Evolutionary conservation across 1,284 basidiomycete species (phyloP).

Genomic region (Marasmius oreades): DNA sequence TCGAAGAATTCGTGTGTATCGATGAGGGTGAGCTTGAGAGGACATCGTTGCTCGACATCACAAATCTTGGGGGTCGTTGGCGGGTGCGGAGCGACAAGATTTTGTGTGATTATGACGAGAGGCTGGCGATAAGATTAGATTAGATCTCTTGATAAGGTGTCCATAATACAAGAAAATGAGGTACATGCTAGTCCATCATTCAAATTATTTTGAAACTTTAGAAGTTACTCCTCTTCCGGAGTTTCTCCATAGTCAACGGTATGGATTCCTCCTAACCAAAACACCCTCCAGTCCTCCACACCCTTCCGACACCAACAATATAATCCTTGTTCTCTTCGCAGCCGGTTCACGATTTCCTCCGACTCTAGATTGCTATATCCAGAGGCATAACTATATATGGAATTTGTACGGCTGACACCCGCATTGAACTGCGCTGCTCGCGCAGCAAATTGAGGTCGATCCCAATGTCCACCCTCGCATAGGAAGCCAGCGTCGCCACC

Average conservation of each 20-base stretch:
- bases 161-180: too few relatives aligned
- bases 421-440: constrained; percentile 30
- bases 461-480: constrained; percentile 67
- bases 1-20: constrained; percentile 34
- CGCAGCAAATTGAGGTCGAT: constrained; percentile 35
- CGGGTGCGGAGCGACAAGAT: too few relatives aligned
- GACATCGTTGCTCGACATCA: constrained; percentile 12
- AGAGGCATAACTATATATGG: constrained; percentile 41
- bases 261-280: constrained; percentile 68
- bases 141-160: background rate
- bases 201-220: background rate
- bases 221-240: constrained; percentile 1
- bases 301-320: constrained; percentile 75
- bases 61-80: background rate
- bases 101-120: background rate
- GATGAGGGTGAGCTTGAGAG: constrained; percentile 43
- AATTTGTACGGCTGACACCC: constrained; percentile 34
- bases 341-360: constrained; percentile 40
- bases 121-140: background rate
- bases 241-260: constrained; percentile 26
- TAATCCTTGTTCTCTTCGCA: constrained; percentile 55
- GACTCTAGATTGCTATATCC: constrained; percentile 44
- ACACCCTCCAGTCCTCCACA: constrained; percentile 66
- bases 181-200: too few relatives aligned
- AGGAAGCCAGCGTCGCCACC: constrained; percentile 66